Conservation (phyloP, 345 rosid genomes). For the Eucalyptus coolabah region DNA sequence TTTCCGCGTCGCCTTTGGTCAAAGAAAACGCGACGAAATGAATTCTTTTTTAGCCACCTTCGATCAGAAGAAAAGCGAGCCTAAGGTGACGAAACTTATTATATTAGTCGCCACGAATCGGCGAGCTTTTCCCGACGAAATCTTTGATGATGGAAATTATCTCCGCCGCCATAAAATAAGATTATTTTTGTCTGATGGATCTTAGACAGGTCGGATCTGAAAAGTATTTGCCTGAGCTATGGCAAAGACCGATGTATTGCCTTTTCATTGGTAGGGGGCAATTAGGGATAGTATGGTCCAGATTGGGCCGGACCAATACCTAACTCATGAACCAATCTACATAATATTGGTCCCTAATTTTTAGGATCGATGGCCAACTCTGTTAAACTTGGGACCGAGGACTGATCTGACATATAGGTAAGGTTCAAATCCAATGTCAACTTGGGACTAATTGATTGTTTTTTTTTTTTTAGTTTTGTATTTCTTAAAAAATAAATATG, state of each 20-base stretch:
- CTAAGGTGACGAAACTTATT: background rate
- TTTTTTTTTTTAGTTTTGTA: background rate
- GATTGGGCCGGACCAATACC: rapidly evolving
- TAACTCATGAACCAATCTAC: rapidly evolving
- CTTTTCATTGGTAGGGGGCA: background rate
- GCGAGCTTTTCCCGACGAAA: background rate
- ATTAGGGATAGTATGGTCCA: background rate
- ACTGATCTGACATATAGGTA: background rate
- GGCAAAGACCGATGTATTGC: background rate
- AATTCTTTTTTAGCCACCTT: background rate
- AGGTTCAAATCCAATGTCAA: no score
- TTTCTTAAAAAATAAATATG: no score
- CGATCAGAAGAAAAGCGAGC: background rate
- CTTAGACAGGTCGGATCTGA: background rate
- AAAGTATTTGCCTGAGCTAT: background rate
- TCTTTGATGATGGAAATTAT: background rate
- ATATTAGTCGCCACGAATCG: background rate
- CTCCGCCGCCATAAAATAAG: background rate
- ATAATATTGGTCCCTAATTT: no score
- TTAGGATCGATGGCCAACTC: rapidly evolving
- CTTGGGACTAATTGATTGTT: no score
- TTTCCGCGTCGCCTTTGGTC: background rate
- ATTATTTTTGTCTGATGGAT: background rate
- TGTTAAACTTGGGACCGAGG: background rate
- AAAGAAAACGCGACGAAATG: background rate